Evolutionary conservation across 345 rosid species (phyloP).

Genomic region (Sonneratia alba): DNA sequence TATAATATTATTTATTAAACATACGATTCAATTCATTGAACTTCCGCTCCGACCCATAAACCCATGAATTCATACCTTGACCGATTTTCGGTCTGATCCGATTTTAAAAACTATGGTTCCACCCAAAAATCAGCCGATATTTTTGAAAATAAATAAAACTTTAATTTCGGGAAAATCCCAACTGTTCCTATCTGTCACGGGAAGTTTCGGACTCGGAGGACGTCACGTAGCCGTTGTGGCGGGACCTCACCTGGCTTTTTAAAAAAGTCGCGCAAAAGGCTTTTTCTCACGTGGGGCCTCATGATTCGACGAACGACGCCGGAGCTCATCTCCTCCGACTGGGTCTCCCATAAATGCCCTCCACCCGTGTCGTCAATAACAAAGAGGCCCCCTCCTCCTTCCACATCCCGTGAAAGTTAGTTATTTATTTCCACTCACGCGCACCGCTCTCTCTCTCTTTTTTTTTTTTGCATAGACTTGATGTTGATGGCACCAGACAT

Average conservation of each 20-base stretch:
- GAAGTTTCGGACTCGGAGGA: not conserved
- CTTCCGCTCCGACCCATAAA: too few species aligned
- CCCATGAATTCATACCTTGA: too few species aligned
- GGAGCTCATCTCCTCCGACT: not conserved
- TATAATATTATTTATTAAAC: too few species aligned
- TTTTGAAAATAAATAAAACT: not conserved
- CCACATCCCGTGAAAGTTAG: not conserved
- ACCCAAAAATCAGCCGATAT: not conserved
- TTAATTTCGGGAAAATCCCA: not conserved
- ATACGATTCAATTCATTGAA: too few species aligned
- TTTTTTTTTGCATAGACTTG: too few species aligned
- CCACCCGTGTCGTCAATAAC: not conserved
- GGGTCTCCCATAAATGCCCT: not conserved
- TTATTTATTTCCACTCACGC: too few species aligned
- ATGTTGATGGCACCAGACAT: too few species aligned
- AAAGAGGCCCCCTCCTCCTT: not conserved
- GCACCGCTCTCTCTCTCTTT: too few species aligned
- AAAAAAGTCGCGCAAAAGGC: slow-evolving; percentile 1
- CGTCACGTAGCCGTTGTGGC: slow-evolving; percentile 6
- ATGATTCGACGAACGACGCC: not conserved
- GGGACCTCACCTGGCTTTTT: slow-evolving; percentile 1
- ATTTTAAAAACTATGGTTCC: too few species aligned
- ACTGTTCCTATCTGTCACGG: not conserved
- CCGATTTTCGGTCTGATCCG: too few species aligned
- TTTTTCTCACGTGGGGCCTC: slow-evolving; percentile 6